These are phyloP conservation scores for Chamaecrista fasciculata DNA, from an alignment of 306 rosid genomes.

Conservation along the genomic window DNA sequence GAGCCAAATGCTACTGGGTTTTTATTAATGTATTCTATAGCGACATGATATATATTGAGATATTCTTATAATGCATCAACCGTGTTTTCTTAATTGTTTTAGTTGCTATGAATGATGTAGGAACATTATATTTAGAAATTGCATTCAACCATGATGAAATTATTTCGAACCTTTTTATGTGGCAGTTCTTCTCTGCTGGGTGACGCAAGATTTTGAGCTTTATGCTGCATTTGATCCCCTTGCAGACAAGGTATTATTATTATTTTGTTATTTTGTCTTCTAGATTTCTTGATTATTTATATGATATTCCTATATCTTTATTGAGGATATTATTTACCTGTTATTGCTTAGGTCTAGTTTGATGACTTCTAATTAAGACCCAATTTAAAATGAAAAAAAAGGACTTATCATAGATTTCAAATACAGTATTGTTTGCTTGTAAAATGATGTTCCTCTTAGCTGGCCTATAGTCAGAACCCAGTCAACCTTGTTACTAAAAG, in stretches of 20 bases:
- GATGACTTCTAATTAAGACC: too few species aligned
- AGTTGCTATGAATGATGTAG: conserved; percentile 4
- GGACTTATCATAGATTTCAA: conserved; percentile 10
- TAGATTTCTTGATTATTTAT: conserved; percentile 21
- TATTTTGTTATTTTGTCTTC: conserved; percentile 18
- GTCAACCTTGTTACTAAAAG: neutral
- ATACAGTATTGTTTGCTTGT: conserved; percentile 4
- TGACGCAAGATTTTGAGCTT: conserved; percentile 90
- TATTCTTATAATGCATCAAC: neutral
- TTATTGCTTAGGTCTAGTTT: conserved; percentile 2
- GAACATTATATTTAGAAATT: conserved; percentile 23
- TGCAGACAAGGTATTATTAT: conserved; percentile 76
- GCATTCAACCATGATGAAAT: conserved; percentile 20
- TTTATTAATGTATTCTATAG: too few species aligned
- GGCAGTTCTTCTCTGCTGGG: conserved; percentile 94
- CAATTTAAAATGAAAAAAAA: too few species aligned
- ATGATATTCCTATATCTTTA: neutral
- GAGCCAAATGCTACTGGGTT: conserved; percentile 1
- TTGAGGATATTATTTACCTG: neutral
- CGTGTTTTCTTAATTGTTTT: neutral
- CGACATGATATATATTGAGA: too few species aligned
- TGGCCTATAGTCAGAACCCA: neutral
- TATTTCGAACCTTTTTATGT: conserved; percentile 28
- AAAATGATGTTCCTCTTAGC: neutral
- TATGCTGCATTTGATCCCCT: conserved; percentile 98